These are phyloP conservation scores for Sphaerulina musiva DNA, from an alignment of 2,329 filamentous ascomycete species.

Conservation along the genomic window DNA sequence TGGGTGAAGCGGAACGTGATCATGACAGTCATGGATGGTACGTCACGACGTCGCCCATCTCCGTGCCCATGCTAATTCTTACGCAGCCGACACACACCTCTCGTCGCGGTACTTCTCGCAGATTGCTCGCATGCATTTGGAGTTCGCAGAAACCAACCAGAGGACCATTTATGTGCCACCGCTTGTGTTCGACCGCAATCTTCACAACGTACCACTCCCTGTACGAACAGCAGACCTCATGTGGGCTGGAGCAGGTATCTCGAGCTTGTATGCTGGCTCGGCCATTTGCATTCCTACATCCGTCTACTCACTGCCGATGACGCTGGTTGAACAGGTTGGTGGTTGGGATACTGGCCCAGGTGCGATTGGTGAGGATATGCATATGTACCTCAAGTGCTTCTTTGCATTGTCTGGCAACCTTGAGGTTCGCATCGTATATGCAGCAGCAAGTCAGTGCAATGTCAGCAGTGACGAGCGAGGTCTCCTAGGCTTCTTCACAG, in stretches of 20 bases:
- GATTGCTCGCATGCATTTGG: constrained; percentile 57
- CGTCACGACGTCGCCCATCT: constrained; percentile 26
- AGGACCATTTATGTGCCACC: constrained; percentile 63
- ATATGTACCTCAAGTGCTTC: constrained; percentile 75
- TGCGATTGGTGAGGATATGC: constrained; percentile 68
- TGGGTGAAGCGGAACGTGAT: constrained; percentile 54
- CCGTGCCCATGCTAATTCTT: constrained; percentile 11
- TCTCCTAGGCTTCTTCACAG: constrained; percentile 49
- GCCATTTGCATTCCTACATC: constrained; percentile 64
- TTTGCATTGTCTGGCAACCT: constrained; percentile 66
- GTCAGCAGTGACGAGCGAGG: constrained; percentile 56
- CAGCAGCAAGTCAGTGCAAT: constrained; percentile 67
- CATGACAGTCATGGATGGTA: constrained; percentile 67
- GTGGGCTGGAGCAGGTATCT: constrained; percentile 65
- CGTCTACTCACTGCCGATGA: constrained; percentile 64
- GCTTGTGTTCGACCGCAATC: constrained; percentile 68
- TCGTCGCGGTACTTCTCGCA: constrained; percentile 61
- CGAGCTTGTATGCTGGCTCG: constrained; percentile 59
- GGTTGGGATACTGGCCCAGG: constrained; percentile 67
- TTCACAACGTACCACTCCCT: constrained; percentile 59
- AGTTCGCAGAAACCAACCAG: constrained; percentile 52
- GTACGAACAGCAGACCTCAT: constrained; percentile 67
- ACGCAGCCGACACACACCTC: constrained; percentile 62
- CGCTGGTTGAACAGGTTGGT: constrained; percentile 60
- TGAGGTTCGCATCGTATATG: constrained; percentile 57